phyloP scores from a whole-genome alignment of 768 basidiomycete species.

The Mycena albidolilacea region DNA sequence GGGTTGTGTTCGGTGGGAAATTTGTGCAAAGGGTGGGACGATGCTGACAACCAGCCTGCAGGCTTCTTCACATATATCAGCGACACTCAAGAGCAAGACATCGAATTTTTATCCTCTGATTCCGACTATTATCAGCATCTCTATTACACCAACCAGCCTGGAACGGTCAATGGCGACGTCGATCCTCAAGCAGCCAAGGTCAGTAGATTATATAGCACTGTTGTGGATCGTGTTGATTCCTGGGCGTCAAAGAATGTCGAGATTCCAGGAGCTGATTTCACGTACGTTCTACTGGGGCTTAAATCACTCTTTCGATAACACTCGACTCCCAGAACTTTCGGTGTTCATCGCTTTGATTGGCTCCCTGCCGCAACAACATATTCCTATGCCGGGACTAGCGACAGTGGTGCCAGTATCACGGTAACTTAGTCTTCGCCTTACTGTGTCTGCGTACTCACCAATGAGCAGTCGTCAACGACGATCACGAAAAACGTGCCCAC shows the following conservation, averaged over 20 bases:
- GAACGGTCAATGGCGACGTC: constrained; percentile 15
- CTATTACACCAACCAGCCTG: constrained; percentile 40
- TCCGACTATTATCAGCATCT: constrained; percentile 32
- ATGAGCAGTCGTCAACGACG: constrained; percentile 14
- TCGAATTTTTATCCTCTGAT: constrained; percentile 38
- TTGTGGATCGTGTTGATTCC: background rate
- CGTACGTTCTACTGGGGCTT: constrained; percentile 14
- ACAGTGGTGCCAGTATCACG: constrained; percentile 19
- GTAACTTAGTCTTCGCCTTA: background rate
- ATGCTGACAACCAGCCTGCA: background rate
- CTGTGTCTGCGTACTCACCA: background rate
- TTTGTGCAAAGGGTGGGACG: background rate
- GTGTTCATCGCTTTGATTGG: constrained; percentile 41
- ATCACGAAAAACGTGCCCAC: constrained; percentile 37
- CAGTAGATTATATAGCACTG: background rate
- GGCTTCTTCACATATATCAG: constrained; percentile 37
- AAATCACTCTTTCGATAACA: no score
- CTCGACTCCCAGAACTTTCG: constrained; percentile 4
- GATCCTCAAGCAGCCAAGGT: constrained; percentile 34
- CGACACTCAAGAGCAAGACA: constrained; percentile 40
- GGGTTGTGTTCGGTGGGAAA: constrained; percentile 38
- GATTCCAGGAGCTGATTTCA: constrained; percentile 38
- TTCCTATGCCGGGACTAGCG: constrained; percentile 25
- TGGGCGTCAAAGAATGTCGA: constrained; percentile 16
- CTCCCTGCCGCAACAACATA: constrained; percentile 26